phyloP scores from a whole-genome alignment of 2,329 filamentous ascomycete genomes.

The Neonectria faginata region DNA sequence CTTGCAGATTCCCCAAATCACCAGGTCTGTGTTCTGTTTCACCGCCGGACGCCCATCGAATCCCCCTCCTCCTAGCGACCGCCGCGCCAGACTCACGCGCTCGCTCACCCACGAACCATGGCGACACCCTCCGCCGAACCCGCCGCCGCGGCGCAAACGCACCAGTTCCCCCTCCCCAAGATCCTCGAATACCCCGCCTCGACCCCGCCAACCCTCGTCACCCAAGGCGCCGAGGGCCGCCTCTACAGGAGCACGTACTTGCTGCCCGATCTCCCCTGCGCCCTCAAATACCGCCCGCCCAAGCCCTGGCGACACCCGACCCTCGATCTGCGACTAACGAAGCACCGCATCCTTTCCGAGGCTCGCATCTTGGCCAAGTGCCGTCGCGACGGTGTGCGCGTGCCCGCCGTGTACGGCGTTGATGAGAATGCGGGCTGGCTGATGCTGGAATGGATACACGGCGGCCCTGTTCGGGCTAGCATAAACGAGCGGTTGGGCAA shows the following conservation, averaged over 20 bases:
- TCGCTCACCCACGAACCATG: slow-evolving; percentile 10
- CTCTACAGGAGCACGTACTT: slow-evolving; percentile 91
- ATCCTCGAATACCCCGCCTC: slow-evolving; percentile 73
- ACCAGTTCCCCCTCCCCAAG: slow-evolving; percentile 67
- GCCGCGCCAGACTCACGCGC: slow-evolving; percentile 3
- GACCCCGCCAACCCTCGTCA: slow-evolving; percentile 75
- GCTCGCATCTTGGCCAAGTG: slow-evolving; percentile 86
- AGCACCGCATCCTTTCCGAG: slow-evolving; percentile 88
- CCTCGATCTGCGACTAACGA: slow-evolving; percentile 88
- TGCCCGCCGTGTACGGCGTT: slow-evolving; percentile 82
- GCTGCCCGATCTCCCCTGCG: slow-evolving; percentile 72
- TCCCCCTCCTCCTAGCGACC: slow-evolving; percentile 10
- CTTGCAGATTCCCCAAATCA: slow-evolving; percentile 38
- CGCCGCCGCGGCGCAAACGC: slow-evolving; percentile 36
- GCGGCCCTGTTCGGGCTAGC: slow-evolving; percentile 74
- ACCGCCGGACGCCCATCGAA: slow-evolving; percentile 7
- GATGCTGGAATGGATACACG: slow-evolving; percentile 87
- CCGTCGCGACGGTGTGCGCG: slow-evolving; percentile 79
- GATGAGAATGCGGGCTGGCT: slow-evolving; percentile 77
- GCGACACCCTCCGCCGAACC: slow-evolving; percentile 34
- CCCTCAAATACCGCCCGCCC: slow-evolving; percentile 89
- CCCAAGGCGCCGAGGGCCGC: slow-evolving; percentile 95
- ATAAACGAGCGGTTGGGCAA: slow-evolving; percentile 76
- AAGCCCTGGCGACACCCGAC: slow-evolving; percentile 93
- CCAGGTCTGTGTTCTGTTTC: slow-evolving; percentile 29